Evolutionary conservation across 768 basidiomycete species (phyloP).

Genomic region (Chalciporus sphaerocephalus): DNA sequence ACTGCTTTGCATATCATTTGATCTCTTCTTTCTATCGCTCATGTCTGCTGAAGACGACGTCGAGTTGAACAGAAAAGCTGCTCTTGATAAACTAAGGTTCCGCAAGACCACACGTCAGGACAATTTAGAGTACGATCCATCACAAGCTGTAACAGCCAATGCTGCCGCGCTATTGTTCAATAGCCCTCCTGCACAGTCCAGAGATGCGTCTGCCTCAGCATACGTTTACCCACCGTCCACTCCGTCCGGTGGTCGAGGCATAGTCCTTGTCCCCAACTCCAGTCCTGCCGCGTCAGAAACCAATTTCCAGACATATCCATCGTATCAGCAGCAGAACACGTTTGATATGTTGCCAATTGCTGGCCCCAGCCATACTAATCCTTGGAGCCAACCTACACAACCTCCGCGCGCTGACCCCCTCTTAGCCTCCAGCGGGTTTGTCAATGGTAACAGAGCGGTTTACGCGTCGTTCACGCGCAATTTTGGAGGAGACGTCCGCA

Average conservation of each 20-base stretch:
- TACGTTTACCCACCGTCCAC: conserved; percentile 51
- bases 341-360: conserved; percentile 44
- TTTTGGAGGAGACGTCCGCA: conserved; percentile 34
- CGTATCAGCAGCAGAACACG: conserved; percentile 33
- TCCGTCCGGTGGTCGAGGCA: conserved; percentile 44
- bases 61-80: conserved; percentile 44
- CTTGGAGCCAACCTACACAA: conserved; percentile 35
- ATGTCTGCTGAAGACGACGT: conserved; percentile 49
- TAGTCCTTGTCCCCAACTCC: conserved; percentile 72
- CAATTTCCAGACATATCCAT: conserved; percentile 36
- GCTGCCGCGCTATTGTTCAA: conserved; percentile 41
- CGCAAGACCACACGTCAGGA: conserved; percentile 39
- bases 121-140: conserved; percentile 27
- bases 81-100: conserved; percentile 44
- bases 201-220: conserved; percentile 68
- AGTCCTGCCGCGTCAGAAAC: conserved; percentile 52
- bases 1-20: conserved; percentile 11
- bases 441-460: conserved; percentile 36
- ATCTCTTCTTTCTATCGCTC: conserved; percentile 24
- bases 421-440: conserved; percentile 56
- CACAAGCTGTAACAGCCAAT: conserved; percentile 60
- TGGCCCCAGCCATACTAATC: conserved; percentile 34
- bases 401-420: conserved; percentile 48
- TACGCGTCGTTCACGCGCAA: conserved; percentile 54
- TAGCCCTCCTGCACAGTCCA: conserved; percentile 59